Evolutionary conservation across 2,329 filamentous ascomycete species (phyloP).

Genomic region (Amesomyces nigricolor): DNA sequence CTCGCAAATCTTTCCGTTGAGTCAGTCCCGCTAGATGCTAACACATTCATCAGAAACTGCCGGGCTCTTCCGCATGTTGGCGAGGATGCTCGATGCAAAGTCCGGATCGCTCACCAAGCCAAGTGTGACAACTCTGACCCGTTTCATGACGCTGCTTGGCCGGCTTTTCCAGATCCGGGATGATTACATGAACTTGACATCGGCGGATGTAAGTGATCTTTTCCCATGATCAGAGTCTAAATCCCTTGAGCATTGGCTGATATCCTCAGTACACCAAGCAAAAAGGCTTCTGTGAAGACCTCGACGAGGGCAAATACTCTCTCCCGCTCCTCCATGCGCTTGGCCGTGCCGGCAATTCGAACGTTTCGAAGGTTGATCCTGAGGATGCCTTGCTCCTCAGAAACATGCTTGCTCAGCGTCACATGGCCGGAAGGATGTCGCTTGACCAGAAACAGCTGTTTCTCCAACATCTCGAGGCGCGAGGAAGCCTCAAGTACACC

Average conservation of each 20-base stretch:
- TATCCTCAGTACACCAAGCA: conserved; percentile 1
- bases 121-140: neutral
- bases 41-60: conserved; percentile 1
- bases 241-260: neutral
- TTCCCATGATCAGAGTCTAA: neutral
- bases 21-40: too few species aligned
- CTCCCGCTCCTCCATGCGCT: conserved; percentile 9
- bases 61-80: neutral
- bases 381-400: too few species aligned
- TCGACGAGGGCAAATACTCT: conserved; percentile 11
- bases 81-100: too few species aligned
- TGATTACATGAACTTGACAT: conserved; percentile 8
- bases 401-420: too few species aligned
- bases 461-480: too few species aligned
- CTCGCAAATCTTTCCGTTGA: neutral
- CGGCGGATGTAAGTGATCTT: neutral
- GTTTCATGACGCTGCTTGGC: conserved; percentile 1
- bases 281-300: conserved; percentile 12
- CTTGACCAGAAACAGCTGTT: too few species aligned
- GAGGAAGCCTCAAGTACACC: too few species aligned
- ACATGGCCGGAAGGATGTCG: too few species aligned
- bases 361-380: too few species aligned
- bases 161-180: conserved; percentile 13
- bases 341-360: too few species aligned
- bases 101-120: too few species aligned